Evolutionary conservation across 768 basidiomycete species (phyloP).

Genomic region (Saitozyma sp.): DNA sequence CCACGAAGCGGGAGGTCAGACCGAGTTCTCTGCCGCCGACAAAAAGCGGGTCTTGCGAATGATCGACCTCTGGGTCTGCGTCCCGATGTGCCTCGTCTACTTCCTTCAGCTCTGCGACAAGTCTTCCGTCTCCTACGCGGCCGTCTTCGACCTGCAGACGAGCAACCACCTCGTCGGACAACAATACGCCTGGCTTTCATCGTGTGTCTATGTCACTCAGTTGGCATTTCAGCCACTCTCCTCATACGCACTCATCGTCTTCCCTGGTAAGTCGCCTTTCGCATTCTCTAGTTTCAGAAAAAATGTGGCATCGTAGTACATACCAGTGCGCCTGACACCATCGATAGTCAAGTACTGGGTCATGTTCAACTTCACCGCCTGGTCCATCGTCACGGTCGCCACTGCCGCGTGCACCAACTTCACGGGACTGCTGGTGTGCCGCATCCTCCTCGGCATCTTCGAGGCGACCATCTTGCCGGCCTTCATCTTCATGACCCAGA

Average conservation of each 20-base stretch:
- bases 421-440: too few species aligned
- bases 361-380: conserved; percentile 32
- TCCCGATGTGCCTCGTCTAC: conserved; percentile 17
- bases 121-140: too few species aligned
- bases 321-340: conserved; percentile 14
- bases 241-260: conserved; percentile 33
- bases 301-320: conserved; percentile 29
- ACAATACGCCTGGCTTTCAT: conserved; percentile 58
- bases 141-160: conserved; percentile 56
- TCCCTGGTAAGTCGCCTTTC: conserved; percentile 40
- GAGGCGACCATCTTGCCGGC: too few species aligned
- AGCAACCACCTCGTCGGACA: conserved; percentile 42
- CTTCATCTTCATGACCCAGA: conserved; percentile 57
- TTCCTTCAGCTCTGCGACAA: conserved; percentile 48
- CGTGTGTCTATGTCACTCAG: conserved; percentile 46
- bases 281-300: too few species aligned
- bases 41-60: too few species aligned
- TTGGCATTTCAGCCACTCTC: conserved; percentile 33
- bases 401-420: too few species aligned
- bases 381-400: conserved; percentile 22
- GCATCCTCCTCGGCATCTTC: too few species aligned
- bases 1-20: conserved; percentile 12
- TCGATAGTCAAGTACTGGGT: conserved; percentile 27
- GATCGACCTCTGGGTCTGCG: too few species aligned
- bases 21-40: too few species aligned